Percentiles rank a stretch among this genome's conserved stretches.
Evolutionary conservation across 495 filamentous ascomycete genomes (phyloP).

Genomic region (Penicillium daleae): DNA sequence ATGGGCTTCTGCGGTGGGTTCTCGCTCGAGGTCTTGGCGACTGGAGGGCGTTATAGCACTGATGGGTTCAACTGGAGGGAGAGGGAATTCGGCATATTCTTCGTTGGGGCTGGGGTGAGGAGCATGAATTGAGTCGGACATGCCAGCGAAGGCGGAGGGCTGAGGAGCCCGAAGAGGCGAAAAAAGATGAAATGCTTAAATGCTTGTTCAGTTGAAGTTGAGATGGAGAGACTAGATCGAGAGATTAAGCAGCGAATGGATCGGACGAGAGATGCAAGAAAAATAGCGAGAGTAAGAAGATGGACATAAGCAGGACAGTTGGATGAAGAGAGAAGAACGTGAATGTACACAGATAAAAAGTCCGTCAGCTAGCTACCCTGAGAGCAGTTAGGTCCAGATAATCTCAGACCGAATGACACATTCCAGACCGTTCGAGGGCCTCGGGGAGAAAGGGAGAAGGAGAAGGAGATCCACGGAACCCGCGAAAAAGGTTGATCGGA

Average conservation of each 20-base stretch:
- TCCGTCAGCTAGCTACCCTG: no score
- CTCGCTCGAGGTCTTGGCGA: constrained; percentile 24
- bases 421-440: not conserved
- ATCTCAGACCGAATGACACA: not conserved
- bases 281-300: not conserved
- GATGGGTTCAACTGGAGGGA: constrained; percentile 14
- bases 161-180: not conserved
- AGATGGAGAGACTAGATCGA: no score
- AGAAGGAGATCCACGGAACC: not conserved
- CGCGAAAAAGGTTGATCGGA: not conserved
- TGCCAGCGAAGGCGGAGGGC: constrained; percentile 8
- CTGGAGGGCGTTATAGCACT: constrained; percentile 1
- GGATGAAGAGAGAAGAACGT: not conserved
- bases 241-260: not conserved
- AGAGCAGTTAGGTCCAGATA: no score
- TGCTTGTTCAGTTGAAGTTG: not conserved
- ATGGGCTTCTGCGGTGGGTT: constrained; percentile 22
- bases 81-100: constrained; percentile 30
- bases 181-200: not conserved
- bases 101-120: constrained; percentile 34
- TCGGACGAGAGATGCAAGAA: not conserved
- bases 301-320: not conserved
- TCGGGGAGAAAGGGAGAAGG: not conserved
- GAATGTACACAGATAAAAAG: not conserved
- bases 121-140: constrained; percentile 27